Percentiles rank a stretch among this genome's conserved stretches.
Evolutionary conservation across 163 green algal species (phyloP).

Genomic region (Coccomyxa subellipsoidea): DNA sequence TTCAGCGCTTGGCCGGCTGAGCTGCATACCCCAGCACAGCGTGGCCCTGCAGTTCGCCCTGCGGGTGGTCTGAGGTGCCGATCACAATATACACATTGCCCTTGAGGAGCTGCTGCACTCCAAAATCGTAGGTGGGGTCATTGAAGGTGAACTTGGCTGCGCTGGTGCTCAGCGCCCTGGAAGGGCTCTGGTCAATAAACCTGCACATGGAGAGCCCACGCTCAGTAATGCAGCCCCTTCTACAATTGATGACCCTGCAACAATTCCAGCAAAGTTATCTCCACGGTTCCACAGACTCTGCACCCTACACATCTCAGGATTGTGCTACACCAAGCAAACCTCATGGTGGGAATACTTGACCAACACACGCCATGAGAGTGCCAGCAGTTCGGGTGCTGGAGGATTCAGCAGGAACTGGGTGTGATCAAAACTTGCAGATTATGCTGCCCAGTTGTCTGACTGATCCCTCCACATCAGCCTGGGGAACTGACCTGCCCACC

Average conservation of each 20-base stretch:
- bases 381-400: no score
- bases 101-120: background rate
- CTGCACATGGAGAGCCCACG: background rate
- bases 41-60: background rate
- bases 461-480: no score
- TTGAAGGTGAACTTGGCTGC: background rate
- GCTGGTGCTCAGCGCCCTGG: background rate
- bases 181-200: background rate
- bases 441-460: no score
- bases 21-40: constrained; percentile 1
- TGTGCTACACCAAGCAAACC: background rate
- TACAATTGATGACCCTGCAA: no score
- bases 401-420: no score
- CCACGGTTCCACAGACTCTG: no score
- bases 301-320: background rate
- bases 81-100: constrained; percentile 9
- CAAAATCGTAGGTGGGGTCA: constrained; percentile 4
- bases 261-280: no score
- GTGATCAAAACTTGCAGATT: no score
- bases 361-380: background rate
- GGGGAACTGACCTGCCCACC: constrained; percentile 1
- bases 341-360: background rate
- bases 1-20: background rate
- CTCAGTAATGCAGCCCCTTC: background rate
- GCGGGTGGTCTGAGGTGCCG: background rate